These are phyloP conservation scores for Hypomontagnella monticulosa DNA, from an alignment of 495 filamentous ascomycete genomes.

Conservation along the genomic window DNA sequence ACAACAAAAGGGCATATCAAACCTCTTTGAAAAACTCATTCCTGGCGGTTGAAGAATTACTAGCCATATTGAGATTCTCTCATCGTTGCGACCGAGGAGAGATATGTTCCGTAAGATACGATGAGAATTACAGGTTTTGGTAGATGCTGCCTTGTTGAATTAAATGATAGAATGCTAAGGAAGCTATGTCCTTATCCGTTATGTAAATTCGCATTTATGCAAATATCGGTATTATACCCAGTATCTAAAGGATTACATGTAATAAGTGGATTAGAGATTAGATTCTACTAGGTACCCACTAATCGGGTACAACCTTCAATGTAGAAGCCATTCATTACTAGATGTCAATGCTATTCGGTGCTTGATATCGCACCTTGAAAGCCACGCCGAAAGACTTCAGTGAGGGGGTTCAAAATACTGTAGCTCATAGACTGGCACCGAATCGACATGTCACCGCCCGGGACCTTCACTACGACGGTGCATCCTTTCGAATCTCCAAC, in stretches of 20 bases:
- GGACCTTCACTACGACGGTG: slow-evolving; percentile 47
- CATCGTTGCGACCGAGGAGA: slow-evolving; percentile 14
- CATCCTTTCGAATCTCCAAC: slow-evolving; percentile 50
- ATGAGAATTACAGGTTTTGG: not conserved
- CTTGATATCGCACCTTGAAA: no score
- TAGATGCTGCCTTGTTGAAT: slow-evolving; percentile 3
- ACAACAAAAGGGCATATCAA: slow-evolving; percentile 11
- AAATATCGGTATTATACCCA: no score
- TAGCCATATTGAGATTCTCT: slow-evolving; percentile 37
- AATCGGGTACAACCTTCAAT: no score
- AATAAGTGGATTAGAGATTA: no score
- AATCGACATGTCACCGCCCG: slow-evolving; percentile 29
- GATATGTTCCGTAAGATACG: not conserved
- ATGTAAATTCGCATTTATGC: not conserved
- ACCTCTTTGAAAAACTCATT: slow-evolving; percentile 57
- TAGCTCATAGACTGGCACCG: not conserved
- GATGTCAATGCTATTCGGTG: no score
- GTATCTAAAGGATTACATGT: no score
- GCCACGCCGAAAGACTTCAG: no score
- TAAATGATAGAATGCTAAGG: not conserved
- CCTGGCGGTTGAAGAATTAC: slow-evolving; percentile 36
- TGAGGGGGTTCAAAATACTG: not conserved
- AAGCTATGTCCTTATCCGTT: not conserved
- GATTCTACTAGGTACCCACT: no score
- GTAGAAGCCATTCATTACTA: no score